Evolutionary conservation across 2,329 filamentous ascomycete species (phyloP).

Genomic region (Scedosporium dehoogii): DNA sequence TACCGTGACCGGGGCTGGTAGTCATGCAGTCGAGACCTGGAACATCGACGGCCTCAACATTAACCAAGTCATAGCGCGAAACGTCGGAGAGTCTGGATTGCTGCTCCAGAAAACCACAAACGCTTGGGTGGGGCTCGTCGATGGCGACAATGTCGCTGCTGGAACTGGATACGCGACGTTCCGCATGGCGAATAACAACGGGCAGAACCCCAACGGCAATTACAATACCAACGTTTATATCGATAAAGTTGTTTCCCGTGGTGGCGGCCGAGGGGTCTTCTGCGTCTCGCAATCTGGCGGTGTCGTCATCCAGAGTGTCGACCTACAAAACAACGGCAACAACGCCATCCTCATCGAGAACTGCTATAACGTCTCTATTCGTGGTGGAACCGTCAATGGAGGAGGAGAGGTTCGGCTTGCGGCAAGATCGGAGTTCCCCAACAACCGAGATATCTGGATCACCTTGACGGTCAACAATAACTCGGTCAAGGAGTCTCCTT

Average conservation of each 20-base stretch:
- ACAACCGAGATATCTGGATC: conserved; percentile 40
- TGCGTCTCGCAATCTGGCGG: conserved; percentile 47
- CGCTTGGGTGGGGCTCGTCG: conserved; percentile 41
- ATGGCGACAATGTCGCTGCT: conserved; percentile 42
- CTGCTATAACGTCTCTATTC: conserved; percentile 45
- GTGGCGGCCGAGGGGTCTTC: conserved; percentile 46
- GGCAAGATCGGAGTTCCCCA: conserved; percentile 42
- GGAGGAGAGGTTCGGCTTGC: conserved; percentile 46
- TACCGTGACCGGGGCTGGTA: conserved; percentile 39
- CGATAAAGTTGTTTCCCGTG: conserved; percentile 43
- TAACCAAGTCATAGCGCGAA: conserved; percentile 38
- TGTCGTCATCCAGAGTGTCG: conserved; percentile 36
- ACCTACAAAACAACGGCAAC: conserved; percentile 42
- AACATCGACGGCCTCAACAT: conserved; percentile 46
- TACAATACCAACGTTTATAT: conserved; percentile 43
- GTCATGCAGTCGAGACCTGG: conserved; percentile 49
- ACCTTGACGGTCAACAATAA: conserved; percentile 38
- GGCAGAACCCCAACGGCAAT: conserved; percentile 32
- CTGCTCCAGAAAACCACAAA: conserved; percentile 44
- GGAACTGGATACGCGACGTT: conserved; percentile 46
- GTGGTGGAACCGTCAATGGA: conserved; percentile 38
- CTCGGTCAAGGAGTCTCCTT: conserved; percentile 42
- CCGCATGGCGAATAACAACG: conserved; percentile 48
- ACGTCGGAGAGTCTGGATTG: conserved; percentile 47
- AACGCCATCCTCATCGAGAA: conserved; percentile 51